Conservation (phyloP, 192 early-diverging fungal species). For the Backusella circina region DNA sequence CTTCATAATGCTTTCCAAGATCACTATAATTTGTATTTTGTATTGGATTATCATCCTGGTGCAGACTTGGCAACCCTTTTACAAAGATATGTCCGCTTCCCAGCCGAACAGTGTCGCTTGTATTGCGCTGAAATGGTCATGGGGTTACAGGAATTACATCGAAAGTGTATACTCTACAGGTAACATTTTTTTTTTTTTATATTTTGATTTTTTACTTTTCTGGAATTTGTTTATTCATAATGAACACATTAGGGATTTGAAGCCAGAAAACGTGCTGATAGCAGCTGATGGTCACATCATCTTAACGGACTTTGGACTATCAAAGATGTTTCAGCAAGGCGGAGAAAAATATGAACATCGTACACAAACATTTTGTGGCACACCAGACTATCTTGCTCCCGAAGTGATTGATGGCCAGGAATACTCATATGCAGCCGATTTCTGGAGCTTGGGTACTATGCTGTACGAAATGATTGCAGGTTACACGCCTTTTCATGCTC, state of each 20-base stretch:
- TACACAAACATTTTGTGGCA: constrained; percentile 74
- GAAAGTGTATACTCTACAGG: constrained; percentile 82
- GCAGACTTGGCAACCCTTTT: constrained; percentile 92
- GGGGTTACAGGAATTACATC: constrained; percentile 86
- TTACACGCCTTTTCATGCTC: constrained; percentile 56
- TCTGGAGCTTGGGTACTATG: constrained; percentile 92
- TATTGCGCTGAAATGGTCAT: constrained; percentile 88
- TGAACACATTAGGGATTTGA: constrained; percentile 55
- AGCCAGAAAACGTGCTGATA: constrained; percentile 76
- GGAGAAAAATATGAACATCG: constrained; percentile 26
- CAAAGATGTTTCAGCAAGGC: constrained; percentile 59
- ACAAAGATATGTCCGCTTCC: constrained; percentile 47
- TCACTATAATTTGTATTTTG: constrained; percentile 78
- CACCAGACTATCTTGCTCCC: constrained; percentile 83
- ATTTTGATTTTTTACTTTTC: neutral
- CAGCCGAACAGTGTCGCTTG: constrained; percentile 72
- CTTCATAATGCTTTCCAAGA: constrained; percentile 91
- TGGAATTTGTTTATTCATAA: constrained; percentile 9
- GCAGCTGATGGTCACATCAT: constrained; percentile 79
- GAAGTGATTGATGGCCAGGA: constrained; percentile 63
- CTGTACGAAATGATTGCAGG: constrained; percentile 92
- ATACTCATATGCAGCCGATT: constrained; percentile 80
- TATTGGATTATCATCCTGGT: constrained; percentile 87
- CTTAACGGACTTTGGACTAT: constrained; percentile 93
- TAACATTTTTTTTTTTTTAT: constrained; percentile 7